phyloP scores from a whole-genome alignment of 2,329 filamentous ascomycete species.

The Fusarium ramigenum region DNA sequence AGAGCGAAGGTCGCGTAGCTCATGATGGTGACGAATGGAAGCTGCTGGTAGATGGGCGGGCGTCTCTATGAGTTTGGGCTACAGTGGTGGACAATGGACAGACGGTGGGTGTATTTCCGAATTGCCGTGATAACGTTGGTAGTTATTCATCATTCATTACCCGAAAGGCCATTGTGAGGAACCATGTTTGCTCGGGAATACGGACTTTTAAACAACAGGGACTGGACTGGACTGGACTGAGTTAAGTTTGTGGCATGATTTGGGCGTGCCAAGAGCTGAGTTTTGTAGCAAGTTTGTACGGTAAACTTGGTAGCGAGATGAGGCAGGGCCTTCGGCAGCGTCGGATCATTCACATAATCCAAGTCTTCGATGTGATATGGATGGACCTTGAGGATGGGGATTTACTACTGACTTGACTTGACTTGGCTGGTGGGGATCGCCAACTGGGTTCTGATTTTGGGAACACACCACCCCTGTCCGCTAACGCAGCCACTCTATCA shows the following conservation, averaged over 20 bases:
- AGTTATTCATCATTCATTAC: not conserved
- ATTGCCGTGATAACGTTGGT: not conserved
- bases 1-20: conserved; percentile 74
- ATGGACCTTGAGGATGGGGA: not conserved
- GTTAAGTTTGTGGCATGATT: not conserved
- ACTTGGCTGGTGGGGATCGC: conserved; percentile 2
- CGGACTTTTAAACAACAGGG: not conserved
- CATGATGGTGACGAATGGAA: conserved; percentile 47
- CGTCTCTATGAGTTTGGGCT: conserved; percentile 34
- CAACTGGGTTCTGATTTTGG: not conserved
- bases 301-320: not conserved
- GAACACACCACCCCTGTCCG: not conserved
- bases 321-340: conserved; percentile 4
- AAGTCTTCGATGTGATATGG: not conserved
- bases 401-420: not conserved
- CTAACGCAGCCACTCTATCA: conserved; percentile 19
- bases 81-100: not conserved
- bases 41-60: conserved; percentile 35
- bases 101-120: not conserved
- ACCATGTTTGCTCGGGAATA: not conserved
- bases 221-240: not conserved
- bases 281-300: not conserved
- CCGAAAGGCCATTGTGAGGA: not conserved
- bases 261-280: conserved; percentile 13
- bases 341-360: conserved; percentile 6